Evolutionary conservation across 2,329 filamentous ascomycete species (phyloP).

Genomic region (Exophiala alcalophila): DNA sequence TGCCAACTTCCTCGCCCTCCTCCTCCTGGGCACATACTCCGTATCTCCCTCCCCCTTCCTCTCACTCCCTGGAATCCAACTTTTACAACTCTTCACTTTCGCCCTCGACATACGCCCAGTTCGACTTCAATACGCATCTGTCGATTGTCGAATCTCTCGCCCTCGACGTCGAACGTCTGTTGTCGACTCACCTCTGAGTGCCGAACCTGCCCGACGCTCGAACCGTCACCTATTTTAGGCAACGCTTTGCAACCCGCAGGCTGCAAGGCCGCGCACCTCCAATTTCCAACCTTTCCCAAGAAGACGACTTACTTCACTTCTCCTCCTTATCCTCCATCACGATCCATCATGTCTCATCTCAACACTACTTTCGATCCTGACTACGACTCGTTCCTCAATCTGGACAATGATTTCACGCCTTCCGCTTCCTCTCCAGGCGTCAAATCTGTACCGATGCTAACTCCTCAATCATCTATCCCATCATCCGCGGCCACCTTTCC

Average conservation of each 20-base stretch:
- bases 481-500: constrained; percentile 39
- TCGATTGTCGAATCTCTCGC: background rate
- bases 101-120: constrained; percentile 3
- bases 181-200: background rate
- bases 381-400: constrained; percentile 48
- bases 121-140: background rate
- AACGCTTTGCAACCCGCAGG: constrained; percentile 14
- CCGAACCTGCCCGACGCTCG: background rate
- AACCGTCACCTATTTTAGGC: constrained; percentile 20
- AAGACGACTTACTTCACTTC: constrained; percentile 4
- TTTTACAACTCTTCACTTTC: constrained; percentile 4
- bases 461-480: constrained; percentile 39
- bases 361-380: constrained; percentile 43
- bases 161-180: background rate
- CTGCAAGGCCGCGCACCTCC: constrained; percentile 19
- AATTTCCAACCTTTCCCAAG: constrained; percentile 10
- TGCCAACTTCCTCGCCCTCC: constrained; percentile 13
- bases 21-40: too few species aligned
- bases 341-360: constrained; percentile 29
- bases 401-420: constrained; percentile 43
- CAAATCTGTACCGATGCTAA: constrained; percentile 38
- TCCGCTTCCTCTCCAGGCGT: constrained; percentile 29
- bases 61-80: constrained; percentile 1
- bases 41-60: constrained; percentile 2
- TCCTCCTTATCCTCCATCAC: constrained; percentile 14